phyloP scores from a whole-genome alignment of 495 filamentous ascomycete species.

The Lineolata rhizophorae region DNA sequence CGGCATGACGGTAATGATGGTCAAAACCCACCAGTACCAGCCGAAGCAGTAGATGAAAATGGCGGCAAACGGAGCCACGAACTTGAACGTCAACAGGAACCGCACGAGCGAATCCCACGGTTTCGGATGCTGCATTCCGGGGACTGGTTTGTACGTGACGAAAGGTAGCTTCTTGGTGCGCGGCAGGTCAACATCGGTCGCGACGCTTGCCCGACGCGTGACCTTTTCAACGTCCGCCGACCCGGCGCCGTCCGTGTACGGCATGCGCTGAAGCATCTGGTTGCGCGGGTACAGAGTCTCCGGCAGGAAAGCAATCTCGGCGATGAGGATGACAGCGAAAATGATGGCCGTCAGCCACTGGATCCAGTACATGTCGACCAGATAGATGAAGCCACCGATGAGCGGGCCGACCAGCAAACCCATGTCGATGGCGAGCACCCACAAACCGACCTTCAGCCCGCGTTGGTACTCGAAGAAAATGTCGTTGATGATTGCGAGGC shows the following conservation, averaged over 20 bases:
- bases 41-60: conserved; percentile 31
- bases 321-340: conserved; percentile 26
- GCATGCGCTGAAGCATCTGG: no score
- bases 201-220: not conserved
- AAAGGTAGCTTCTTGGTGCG: conserved; percentile 29
- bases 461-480: conserved; percentile 39
- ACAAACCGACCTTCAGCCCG: conserved; percentile 38
- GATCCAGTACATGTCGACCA: conserved; percentile 30
- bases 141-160: conserved; percentile 26
- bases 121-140: conserved; percentile 31
- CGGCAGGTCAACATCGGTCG: conserved; percentile 10
- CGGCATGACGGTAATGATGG: conserved; percentile 36
- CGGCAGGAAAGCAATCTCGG: conserved; percentile 31
- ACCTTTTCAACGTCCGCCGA: conserved; percentile 15
- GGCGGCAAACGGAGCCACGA: conserved; percentile 23
- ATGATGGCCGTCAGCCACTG: conserved; percentile 37
- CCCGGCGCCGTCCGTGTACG: conserved; percentile 4
- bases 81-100: conserved; percentile 27
- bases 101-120: conserved; percentile 26
- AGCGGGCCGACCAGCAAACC: conserved; percentile 33
- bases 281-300: conserved; percentile 39
- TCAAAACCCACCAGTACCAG: conserved; percentile 45
- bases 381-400: conserved; percentile 32
- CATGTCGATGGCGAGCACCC: conserved; percentile 36
- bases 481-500: conserved; percentile 33